Base-by-base conservation (phyloP, 345 rosid species). In the Eucalyptus cladocalyx region DNA sequence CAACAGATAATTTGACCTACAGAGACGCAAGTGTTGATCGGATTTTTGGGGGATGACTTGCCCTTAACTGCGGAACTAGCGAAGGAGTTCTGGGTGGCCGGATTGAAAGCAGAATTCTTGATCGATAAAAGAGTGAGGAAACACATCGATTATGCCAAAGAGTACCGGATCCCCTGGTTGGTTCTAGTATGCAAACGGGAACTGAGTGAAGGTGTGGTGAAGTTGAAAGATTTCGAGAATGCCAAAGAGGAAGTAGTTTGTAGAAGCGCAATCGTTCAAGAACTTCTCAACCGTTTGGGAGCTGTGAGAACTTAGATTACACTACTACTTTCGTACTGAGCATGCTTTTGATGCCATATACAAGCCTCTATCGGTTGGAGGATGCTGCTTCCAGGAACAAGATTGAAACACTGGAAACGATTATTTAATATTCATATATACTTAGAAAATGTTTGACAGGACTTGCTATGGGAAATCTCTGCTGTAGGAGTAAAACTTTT, bases 1-100 rank as follows among this genome's bases (percentile, higher is more conserved):
- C 23, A 87, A 83, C 93, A 97, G 97, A 91, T 90, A 65, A 91
- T 92, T n/a, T 91, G 96, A 87, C 92, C 97, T 43, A 93, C 96
- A 7, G 98, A 95, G 93, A 97, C 98, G 5, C 96, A 97, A 80
- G 97, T 95, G 6, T 93, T 95, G 90, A 94, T 97, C 87, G 91
- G 93, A 88, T 91, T 93, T 90, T 88, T 90, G 26, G 98, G 96
- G 30, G 95, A 95, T 56, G 93, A 94, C 62, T 90, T 96, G 11
- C 88, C 93, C 2, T 86, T 89, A 90, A 98, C 97, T 48, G 98
- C 97, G 1, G 97, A 95, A 89, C 92, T 96, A 90, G 98, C 87
- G 15, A 95, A 93, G 7, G 93, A 93, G 93, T 90, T 97, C 42
- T 96, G 99, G 99, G 87, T 89, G 32, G 96, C 95, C 4, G 91